phyloP scores from a whole-genome alignment of 2,329 filamentous ascomycete genomes.

The Fusarium mexicanum region DNA sequence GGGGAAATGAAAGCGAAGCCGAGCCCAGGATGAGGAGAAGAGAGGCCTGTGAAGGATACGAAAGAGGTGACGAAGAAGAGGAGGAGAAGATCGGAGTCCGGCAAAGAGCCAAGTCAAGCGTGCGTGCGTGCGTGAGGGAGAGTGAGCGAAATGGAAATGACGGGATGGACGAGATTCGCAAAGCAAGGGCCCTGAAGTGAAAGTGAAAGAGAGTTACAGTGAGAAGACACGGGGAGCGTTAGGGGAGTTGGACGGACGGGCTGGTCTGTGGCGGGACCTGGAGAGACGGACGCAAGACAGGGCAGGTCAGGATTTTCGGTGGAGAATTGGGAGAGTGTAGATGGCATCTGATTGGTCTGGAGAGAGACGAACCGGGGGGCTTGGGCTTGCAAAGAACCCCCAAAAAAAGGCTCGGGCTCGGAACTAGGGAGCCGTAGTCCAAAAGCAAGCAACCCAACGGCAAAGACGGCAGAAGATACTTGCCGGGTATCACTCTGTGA shows the following conservation, averaged over 20 bases:
- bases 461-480: conserved; percentile 37
- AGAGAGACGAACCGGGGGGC: neutral
- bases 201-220: conserved; percentile 3
- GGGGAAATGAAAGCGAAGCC: neutral
- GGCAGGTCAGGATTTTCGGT: conserved; percentile 36
- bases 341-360: conserved; percentile 14
- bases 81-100: conserved; percentile 25
- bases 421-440: conserved; percentile 41
- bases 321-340: neutral
- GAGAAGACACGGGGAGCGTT: neutral
- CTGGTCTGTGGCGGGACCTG: conserved; percentile 1
- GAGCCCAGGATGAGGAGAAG: neutral
- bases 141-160: no score
- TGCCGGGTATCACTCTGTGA: neutral
- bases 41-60: neutral
- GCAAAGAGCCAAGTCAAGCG: conserved; percentile 14
- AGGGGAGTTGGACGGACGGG: neutral
- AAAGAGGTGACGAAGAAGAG: neutral
- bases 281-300: conserved; percentile 16
- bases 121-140: neutral
- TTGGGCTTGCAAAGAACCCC: conserved; percentile 10
- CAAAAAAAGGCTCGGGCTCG: conserved; percentile 29
- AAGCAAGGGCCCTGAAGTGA: conserved; percentile 13
- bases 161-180: conserved; percentile 1
- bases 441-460: conserved; percentile 31